phyloP scores from a whole-genome alignment of 2,329 filamentous ascomycete genomes.

The Stachybotrys chartarum region DNA sequence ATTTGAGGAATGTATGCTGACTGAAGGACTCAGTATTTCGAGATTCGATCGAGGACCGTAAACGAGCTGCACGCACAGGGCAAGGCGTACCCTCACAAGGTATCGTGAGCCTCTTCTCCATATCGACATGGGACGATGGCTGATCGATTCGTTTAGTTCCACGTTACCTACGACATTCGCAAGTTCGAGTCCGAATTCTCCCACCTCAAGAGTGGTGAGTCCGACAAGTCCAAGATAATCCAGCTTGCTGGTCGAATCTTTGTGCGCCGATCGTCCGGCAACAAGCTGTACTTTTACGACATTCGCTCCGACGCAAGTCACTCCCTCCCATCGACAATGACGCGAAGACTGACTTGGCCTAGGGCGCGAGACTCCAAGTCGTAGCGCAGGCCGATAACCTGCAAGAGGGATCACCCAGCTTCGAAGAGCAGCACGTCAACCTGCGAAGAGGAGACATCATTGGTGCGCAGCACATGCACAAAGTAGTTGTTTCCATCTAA shows the following conservation, averaged over 20 bases:
- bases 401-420: slow-evolving; percentile 56
- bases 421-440: slow-evolving; percentile 83
- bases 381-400: slow-evolving; percentile 84
- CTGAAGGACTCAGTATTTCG: slow-evolving; percentile 59
- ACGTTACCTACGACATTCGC: slow-evolving; percentile 73
- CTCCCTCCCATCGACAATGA: neutral
- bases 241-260: slow-evolving; percentile 82
- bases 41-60: slow-evolving; percentile 82
- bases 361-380: slow-evolving; percentile 70
- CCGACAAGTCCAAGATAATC: slow-evolving; percentile 66
- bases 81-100: slow-evolving; percentile 73
- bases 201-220: slow-evolving; percentile 81
- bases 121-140: neutral
- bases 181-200: slow-evolving; percentile 74
- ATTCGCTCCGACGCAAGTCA: slow-evolving; percentile 27
- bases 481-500: neutral
- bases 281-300: slow-evolving; percentile 90
- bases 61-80: slow-evolving; percentile 32
- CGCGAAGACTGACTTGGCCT: neutral
- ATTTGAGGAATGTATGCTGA: neutral
- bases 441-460: slow-evolving; percentile 90
- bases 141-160: slow-evolving; percentile 45
- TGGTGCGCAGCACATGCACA: slow-evolving; percentile 38
- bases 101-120: slow-evolving; percentile 3
- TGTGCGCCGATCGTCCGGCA: slow-evolving; percentile 73